Conservation (phyloP, 1,284 basidiomycete genomes). For the Cerioporus squamosus region DNA sequence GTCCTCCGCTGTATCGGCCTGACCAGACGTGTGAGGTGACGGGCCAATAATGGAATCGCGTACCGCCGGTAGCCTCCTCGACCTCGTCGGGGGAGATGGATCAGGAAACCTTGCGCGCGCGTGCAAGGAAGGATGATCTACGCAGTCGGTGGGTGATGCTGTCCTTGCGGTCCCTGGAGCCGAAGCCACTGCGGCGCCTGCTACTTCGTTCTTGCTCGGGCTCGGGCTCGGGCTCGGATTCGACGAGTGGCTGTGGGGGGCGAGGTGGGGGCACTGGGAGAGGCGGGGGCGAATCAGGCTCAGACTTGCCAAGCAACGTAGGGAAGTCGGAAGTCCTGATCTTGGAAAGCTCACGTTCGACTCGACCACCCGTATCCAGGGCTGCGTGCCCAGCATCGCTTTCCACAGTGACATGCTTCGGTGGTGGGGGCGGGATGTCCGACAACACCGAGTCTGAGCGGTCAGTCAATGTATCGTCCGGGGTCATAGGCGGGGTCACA, state of each 20-base stretch:
- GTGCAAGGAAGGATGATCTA: conserved; percentile 13
- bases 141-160: conserved; percentile 19
- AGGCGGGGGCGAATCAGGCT: conserved; percentile 13
- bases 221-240: conserved; percentile 4
- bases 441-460: conserved; percentile 23
- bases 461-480: conserved; percentile 35
- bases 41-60: conserved; percentile 8
- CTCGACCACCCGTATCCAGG: conserved; percentile 19
- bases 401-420: conserved; percentile 18
- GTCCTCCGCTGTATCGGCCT: background rate
- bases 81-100: conserved; percentile 16
- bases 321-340: conserved; percentile 34
- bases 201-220: conserved; percentile 16
- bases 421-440: conserved; percentile 23
- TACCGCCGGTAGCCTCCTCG: conserved; percentile 8
- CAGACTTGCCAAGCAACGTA: conserved; percentile 24
- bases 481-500: conserved; percentile 37
- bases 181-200: conserved; percentile 15
- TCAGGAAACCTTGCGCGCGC: conserved; percentile 22
- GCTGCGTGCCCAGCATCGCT: conserved; percentile 5
- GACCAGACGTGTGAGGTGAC: background rate
- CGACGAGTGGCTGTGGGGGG: conserved; percentile 2
- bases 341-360: conserved; percentile 17
- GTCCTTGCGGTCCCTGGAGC: conserved; percentile 14
- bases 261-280: conserved; percentile 19